Conservation (phyloP, 768 basidiomycete species). For the Exidia glandulosa region DNA sequence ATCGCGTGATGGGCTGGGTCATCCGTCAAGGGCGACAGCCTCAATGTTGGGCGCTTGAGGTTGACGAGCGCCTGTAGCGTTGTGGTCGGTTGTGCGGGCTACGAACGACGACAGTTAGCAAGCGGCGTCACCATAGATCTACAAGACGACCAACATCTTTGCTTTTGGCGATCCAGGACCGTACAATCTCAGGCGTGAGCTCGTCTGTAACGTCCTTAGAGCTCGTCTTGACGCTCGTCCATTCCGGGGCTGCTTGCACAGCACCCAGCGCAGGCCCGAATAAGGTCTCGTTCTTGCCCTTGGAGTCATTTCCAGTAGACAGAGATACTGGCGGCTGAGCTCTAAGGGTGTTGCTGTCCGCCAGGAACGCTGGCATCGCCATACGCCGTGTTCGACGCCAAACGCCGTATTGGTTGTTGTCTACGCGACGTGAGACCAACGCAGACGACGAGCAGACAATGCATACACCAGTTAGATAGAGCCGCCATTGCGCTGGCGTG, state of each 20-base stretch:
- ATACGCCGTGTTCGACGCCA: constrained; percentile 51
- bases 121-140: constrained; percentile 3
- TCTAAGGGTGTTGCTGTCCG: constrained; percentile 35
- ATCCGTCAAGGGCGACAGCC: constrained; percentile 52
- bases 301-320: constrained; percentile 15
- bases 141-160: constrained; percentile 53
- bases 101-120: not conserved
- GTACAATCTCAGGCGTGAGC: constrained; percentile 73
- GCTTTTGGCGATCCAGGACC: constrained; percentile 74
- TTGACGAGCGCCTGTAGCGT: constrained; percentile 92
- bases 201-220: constrained; percentile 40
- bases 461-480: constrained; percentile 8
- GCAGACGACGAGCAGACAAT: not conserved
- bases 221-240: constrained; percentile 53
- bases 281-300: constrained; percentile 65
- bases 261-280: constrained; percentile 89
- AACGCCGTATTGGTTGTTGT: constrained; percentile 40
- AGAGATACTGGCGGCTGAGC: constrained; percentile 10
- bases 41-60: constrained; percentile 80
- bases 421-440: constrained; percentile 11
- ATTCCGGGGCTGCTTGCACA: constrained; percentile 53
- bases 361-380: constrained; percentile 39
- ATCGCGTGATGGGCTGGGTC: constrained; percentile 49
- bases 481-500: not conserved
- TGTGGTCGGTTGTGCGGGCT: constrained; percentile 79